A percentile compares a stretch with the other conserved stretches of the same genome.
These are phyloP conservation scores for Aureobasidium uvarum DNA, from an alignment of 2,329 filamentous ascomycete species.

Conservation along the genomic window DNA sequence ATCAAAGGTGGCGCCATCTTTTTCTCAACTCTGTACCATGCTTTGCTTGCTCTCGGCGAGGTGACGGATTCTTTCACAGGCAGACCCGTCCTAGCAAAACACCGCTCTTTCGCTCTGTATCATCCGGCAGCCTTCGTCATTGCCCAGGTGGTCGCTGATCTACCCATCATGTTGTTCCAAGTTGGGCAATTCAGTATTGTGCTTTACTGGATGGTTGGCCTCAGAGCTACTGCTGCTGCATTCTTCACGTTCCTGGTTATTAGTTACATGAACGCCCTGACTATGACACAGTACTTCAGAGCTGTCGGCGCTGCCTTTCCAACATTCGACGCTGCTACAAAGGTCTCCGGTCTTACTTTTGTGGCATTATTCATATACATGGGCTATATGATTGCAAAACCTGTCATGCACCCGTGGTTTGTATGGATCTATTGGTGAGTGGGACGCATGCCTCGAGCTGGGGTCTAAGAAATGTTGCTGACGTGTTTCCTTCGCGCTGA, in stretches of 20 bases:
- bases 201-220: slow-evolving; percentile 74
- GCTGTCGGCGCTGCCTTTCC: slow-evolving; percentile 42
- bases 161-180: slow-evolving; percentile 59
- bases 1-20: slow-evolving; percentile 80
- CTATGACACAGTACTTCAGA: slow-evolving; percentile 43
- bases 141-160: slow-evolving; percentile 74
- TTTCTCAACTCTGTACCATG: slow-evolving; percentile 76
- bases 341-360: neutral
- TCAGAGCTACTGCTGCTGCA: slow-evolving; percentile 65
- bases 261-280: slow-evolving; percentile 41
- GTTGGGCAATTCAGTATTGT: slow-evolving; percentile 69
- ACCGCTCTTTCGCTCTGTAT: slow-evolving; percentile 79
- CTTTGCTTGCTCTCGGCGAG: slow-evolving; percentile 77
- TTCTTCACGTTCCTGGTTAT: slow-evolving; percentile 70
- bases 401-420: slow-evolving; percentile 53
- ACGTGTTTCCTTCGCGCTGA: neutral
- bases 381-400: slow-evolving; percentile 51
- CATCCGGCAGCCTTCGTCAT: slow-evolving; percentile 79
- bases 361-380: neutral
- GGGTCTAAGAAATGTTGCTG: neutral
- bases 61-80: slow-evolving; percentile 72
- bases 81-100: slow-evolving; percentile 76
- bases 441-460: neutral
- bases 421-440: slow-evolving; percentile 36
- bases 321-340: slow-evolving; percentile 32